These are phyloP conservation scores for Penicillium sp. DNA, from an alignment of 2,329 filamentous ascomycete species.

Conservation along the genomic window DNA sequence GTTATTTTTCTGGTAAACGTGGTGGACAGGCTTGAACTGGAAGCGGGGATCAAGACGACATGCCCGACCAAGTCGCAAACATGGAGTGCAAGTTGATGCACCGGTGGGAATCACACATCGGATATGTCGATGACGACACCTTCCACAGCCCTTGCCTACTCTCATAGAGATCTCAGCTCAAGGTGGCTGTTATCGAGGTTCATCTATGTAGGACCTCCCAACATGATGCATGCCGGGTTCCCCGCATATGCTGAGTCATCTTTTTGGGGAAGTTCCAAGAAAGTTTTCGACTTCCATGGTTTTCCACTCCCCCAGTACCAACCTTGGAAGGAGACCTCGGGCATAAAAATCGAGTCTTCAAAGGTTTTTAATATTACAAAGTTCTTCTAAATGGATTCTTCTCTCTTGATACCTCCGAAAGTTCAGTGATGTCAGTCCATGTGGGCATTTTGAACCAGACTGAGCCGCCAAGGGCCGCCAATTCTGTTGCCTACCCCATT, in stretches of 20 bases:
- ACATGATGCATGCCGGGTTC: conserved; percentile 11
- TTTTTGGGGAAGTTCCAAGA: not conserved
- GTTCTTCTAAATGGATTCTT: not conserved
- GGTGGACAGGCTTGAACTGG: conserved; percentile 35
- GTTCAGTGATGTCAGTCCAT: not conserved
- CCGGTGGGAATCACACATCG: conserved; percentile 32
- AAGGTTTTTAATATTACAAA: not conserved
- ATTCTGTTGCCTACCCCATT: conserved; percentile 12
- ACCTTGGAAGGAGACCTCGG: not conserved
- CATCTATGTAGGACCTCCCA: not conserved
- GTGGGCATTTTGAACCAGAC: not conserved
- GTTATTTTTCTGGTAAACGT: conserved; percentile 36
- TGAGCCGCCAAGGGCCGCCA: not conserved
- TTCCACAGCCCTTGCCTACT: conserved; percentile 36
- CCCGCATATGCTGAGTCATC: conserved; percentile 18
- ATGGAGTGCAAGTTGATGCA: conserved; percentile 32
- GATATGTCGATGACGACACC: conserved; percentile 40
- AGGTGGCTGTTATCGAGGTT: not conserved
- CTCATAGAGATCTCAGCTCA: conserved; percentile 23
- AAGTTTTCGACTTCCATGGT: not conserved
- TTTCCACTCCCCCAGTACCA: not conserved
- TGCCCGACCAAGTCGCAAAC: conserved; percentile 28
- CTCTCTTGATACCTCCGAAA: not conserved
- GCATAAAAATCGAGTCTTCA: not conserved
- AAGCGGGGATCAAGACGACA: conserved; percentile 38